These are phyloP conservation scores for Ascochyta viciae-villosae DNA, from an alignment of 2,329 filamentous ascomycete species.

Conservation along the genomic window DNA sequence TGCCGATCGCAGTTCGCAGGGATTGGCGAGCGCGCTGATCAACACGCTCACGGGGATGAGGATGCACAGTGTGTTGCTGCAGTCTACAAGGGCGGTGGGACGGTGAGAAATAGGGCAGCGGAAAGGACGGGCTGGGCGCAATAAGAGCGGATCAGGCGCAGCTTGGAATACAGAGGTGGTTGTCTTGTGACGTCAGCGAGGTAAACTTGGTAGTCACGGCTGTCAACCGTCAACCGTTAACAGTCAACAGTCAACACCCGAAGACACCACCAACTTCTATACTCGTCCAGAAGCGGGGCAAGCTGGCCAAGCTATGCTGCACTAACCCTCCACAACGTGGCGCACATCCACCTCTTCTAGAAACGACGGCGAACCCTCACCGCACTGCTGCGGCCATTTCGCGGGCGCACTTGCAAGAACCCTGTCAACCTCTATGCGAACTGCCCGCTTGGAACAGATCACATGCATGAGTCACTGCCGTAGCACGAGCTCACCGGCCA, in stretches of 20 bases:
- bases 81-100: slow-evolving; percentile 1
- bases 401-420: slow-evolving; percentile 5
- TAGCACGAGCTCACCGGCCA: slow-evolving; percentile 13
- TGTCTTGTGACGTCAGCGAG: slow-evolving; percentile 2
- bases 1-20: slow-evolving; percentile 28
- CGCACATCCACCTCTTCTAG: neutral
- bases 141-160: slow-evolving; percentile 12
- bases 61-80: slow-evolving; percentile 13
- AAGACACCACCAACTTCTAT: neutral
- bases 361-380: slow-evolving; percentile 1
- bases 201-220: slow-evolving; percentile 4
- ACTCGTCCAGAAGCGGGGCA: neutral
- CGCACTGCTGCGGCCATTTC: slow-evolving; percentile 3
- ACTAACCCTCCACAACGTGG: neutral
- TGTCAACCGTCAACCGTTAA: neutral
- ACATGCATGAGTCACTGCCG: slow-evolving; percentile 1
- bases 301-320: neutral
- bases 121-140: slow-evolving; percentile 11
- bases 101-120: slow-evolving; percentile 11
- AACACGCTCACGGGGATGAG: slow-evolving; percentile 14
- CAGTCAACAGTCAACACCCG: neutral
- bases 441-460: slow-evolving; percentile 14
- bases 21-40: slow-evolving; percentile 26
- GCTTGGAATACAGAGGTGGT: slow-evolving; percentile 10
- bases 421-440: slow-evolving; percentile 9